Conservation (phyloP, 345 rosid genomes). For the Gossypium arboreum region DNA sequence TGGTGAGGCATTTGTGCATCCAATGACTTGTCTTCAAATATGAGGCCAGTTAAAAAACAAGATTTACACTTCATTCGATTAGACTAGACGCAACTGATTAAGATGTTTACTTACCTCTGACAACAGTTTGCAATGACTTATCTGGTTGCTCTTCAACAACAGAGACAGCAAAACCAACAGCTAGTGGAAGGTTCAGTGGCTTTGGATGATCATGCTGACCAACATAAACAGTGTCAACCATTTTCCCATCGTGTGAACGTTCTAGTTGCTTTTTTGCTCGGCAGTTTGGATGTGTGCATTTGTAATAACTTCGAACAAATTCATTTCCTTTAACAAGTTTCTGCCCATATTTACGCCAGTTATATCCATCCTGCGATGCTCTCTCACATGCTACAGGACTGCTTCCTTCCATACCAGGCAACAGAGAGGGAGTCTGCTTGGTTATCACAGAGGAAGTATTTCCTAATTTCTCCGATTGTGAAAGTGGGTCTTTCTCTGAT, state of each 20-base stretch:
- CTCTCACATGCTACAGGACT: slow-evolving; percentile 63
- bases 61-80: background rate
- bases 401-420: slow-evolving; percentile 50
- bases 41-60: slow-evolving; percentile 16
- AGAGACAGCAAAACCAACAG: slow-evolving; percentile 41
- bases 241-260: slow-evolving; percentile 59
- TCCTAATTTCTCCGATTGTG: slow-evolving; percentile 34
- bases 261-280: slow-evolving; percentile 88
- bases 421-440: slow-evolving; percentile 20
- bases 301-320: slow-evolving; percentile 86
- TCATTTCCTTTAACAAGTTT: slow-evolving; percentile 89
- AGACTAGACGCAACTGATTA: slow-evolving; percentile 3
- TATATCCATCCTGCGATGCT: slow-evolving; percentile 74
- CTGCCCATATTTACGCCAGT: slow-evolving; percentile 96
- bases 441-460: slow-evolving; percentile 28
- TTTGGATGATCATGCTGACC: slow-evolving; percentile 82
- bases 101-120: slow-evolving; percentile 44
- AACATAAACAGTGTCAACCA: slow-evolving; percentile 57
- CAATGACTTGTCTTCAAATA: slow-evolving; percentile 43
- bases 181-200: slow-evolving; percentile 41
- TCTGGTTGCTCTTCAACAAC: slow-evolving; percentile 47
- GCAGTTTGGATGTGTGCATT: slow-evolving; percentile 76
- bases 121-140: slow-evolving; percentile 27
- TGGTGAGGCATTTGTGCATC: slow-evolving; percentile 35
- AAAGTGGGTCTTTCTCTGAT: slow-evolving; percentile 26